These are phyloP conservation scores for Cornus controversa DNA, from an alignment of 148 eudicot genomes.

Conservation along the genomic window DNA sequence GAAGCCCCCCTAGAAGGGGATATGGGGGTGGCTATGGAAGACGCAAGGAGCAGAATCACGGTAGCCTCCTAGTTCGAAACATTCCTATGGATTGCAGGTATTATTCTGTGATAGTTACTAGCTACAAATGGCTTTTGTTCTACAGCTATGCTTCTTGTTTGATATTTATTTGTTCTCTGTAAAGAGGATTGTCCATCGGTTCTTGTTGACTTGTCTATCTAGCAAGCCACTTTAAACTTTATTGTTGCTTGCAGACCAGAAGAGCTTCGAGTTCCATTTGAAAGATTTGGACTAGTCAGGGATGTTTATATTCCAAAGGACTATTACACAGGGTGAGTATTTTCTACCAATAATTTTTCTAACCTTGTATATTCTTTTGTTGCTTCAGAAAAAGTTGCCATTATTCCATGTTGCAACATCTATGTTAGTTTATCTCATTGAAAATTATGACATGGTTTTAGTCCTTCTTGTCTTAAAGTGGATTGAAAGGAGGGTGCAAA, in stretches of 20 bases:
- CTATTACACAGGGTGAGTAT: slow-evolving; percentile 68
- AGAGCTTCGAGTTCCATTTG: slow-evolving; percentile 76
- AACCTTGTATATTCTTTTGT: not conserved
- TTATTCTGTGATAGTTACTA: not conserved
- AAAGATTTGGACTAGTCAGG: slow-evolving; percentile 71
- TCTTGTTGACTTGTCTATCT: not conserved
- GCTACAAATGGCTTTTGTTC: not conserved
- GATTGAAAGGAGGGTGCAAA: not conserved
- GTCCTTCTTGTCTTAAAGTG: not conserved
- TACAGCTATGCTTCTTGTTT: not conserved
- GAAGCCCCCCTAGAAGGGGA: slow-evolving; percentile 69
- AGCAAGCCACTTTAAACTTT: not conserved
- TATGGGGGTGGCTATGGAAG: slow-evolving; percentile 55
- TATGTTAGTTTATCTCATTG: no score
- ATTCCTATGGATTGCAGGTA: slow-evolving; percentile 74
- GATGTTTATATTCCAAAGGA: slow-evolving; percentile 79
- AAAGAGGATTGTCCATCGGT: not conserved
- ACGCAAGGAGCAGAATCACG: slow-evolving; percentile 52
- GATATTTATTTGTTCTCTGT: not conserved
- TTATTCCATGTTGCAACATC: not conserved
- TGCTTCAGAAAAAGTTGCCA: not conserved
- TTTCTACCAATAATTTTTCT: not conserved
- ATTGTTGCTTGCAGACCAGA: slow-evolving; percentile 52
- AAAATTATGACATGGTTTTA: not conserved
- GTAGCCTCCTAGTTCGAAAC: slow-evolving; percentile 72